Conservation (phyloP, 2,329 filamentous ascomycete species). For the Bipolaris zeicola region DNA sequence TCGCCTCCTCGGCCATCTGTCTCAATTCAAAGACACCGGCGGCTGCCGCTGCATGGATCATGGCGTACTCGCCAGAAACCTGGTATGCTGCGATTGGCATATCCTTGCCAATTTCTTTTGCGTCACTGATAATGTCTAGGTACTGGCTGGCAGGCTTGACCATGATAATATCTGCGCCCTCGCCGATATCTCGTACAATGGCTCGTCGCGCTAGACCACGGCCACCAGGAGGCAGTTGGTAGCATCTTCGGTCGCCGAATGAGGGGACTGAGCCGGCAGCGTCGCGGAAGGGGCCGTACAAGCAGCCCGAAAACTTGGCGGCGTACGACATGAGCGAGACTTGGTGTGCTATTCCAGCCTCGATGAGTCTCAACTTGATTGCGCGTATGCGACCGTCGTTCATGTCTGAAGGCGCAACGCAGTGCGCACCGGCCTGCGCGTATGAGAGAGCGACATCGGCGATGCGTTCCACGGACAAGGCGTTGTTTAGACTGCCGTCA, state of each 20-base stretch:
- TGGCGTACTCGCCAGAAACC: conserved; percentile 94
- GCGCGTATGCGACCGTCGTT: conserved; percentile 96
- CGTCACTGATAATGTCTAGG: conserved; percentile 96
- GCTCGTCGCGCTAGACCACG: conserved; percentile 89
- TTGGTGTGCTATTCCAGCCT: conserved; percentile 89
- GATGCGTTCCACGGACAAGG: conserved; percentile 89
- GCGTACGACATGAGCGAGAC: conserved; percentile 97
- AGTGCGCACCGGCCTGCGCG: conserved; percentile 93
- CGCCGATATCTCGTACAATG: conserved; percentile 85
- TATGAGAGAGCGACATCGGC: conserved; percentile 98
- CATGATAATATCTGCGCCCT: conserved; percentile 98
- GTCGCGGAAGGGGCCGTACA: conserved; percentile 97
- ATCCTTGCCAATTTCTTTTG: conserved; percentile 90
- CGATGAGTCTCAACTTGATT: conserved; percentile 97
- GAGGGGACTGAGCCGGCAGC: conserved; percentile 88
- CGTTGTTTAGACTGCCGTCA: conserved; percentile 91
- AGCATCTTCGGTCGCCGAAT: conserved; percentile 94
- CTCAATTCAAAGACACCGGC: conserved; percentile 96
- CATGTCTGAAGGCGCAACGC: conserved; percentile 97
- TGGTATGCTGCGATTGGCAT: conserved; percentile 95
- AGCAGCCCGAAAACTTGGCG: conserved; percentile 94
- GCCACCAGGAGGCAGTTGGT: conserved; percentile 92
- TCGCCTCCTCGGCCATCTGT: conserved; percentile 92
- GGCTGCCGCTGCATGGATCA: conserved; percentile 95
- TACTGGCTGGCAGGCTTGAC: conserved; percentile 97